Percentiles rank a stretch among this genome's conserved stretches.
phyloP scores from a whole-genome alignment of 306 rosid species.

The Quercus robur region DNA sequence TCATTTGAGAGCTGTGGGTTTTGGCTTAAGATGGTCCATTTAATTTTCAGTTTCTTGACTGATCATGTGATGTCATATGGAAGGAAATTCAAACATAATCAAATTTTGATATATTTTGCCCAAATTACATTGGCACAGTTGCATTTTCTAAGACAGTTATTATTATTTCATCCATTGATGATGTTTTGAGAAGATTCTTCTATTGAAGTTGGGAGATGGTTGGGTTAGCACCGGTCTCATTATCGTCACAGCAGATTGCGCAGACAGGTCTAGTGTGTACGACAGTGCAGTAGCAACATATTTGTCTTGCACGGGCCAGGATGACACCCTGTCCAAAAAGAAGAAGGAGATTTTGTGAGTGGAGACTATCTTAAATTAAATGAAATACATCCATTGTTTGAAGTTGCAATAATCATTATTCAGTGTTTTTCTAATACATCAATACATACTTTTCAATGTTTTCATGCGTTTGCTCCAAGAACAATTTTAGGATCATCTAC shows the following conservation, averaged over 20 bases:
- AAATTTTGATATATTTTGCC: neutral
- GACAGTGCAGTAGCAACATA: neutral
- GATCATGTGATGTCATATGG: neutral
- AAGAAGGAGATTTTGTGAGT: neutral
- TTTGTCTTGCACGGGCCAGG: neutral
- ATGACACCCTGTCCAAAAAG: neutral
- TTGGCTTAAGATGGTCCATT: neutral
- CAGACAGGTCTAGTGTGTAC: neutral
- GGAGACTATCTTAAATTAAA: too few relatives aligned
- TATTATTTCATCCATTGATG: neutral
- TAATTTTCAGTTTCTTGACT: neutral
- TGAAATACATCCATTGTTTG: too few relatives aligned
- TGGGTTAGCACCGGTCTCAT: neutral
- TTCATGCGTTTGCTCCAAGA: too few relatives aligned
- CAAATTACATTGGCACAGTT: neutral
- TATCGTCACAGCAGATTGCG: neutral
- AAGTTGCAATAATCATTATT: too few relatives aligned
- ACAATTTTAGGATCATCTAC: too few relatives aligned
- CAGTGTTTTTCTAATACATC: too few relatives aligned
- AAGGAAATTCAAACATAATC: neutral
- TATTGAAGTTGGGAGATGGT: neutral
- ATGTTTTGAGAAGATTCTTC: neutral
- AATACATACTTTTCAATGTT: too few relatives aligned
- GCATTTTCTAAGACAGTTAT: neutral
- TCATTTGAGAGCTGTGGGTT: neutral